Evolutionary conservation across 108 stramenopile species (phyloP).

Genomic region (Pseudonitzschia delicatissima): DNA sequence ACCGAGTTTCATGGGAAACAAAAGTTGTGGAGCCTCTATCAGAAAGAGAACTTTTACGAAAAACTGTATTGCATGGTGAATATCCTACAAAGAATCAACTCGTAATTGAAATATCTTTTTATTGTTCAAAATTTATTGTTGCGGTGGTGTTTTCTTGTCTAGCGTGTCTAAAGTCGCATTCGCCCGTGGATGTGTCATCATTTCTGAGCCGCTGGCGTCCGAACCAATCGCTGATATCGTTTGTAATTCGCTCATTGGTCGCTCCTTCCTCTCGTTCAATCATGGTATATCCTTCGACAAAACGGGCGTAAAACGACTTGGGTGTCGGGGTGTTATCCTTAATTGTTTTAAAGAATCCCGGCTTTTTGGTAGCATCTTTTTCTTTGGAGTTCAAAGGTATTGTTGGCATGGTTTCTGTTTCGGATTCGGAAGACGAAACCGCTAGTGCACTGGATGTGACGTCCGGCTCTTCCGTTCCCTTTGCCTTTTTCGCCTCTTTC

Average conservation of each 20-base stretch:
- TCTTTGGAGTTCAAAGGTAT: neutral
- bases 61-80: too few species aligned
- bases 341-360: constrained; percentile 2
- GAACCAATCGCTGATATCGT: constrained; percentile 78
- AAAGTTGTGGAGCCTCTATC: too few species aligned
- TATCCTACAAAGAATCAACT: too few species aligned
- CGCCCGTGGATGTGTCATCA: neutral
- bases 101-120: too few species aligned
- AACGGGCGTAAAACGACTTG: constrained; percentile 75
- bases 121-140: too few species aligned
- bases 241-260: constrained; percentile 57
- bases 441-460: neutral
- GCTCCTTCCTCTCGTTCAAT: constrained; percentile 52
- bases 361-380: neutral
- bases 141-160: too few species aligned
- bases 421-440: neutral
- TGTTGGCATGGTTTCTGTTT: neutral
- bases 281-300: constrained; percentile 80
- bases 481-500: constrained; percentile 16
- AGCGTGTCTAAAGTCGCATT: too few species aligned
- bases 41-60: too few species aligned
- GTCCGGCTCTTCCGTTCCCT: constrained; percentile 2
- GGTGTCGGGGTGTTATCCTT: constrained; percentile 20
- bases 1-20: too few species aligned
- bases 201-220: constrained; percentile 33